Base-by-base conservation (phyloP, 2,329 filamentous ascomycete species). In the Chaetomiaceae sp. region DNA sequence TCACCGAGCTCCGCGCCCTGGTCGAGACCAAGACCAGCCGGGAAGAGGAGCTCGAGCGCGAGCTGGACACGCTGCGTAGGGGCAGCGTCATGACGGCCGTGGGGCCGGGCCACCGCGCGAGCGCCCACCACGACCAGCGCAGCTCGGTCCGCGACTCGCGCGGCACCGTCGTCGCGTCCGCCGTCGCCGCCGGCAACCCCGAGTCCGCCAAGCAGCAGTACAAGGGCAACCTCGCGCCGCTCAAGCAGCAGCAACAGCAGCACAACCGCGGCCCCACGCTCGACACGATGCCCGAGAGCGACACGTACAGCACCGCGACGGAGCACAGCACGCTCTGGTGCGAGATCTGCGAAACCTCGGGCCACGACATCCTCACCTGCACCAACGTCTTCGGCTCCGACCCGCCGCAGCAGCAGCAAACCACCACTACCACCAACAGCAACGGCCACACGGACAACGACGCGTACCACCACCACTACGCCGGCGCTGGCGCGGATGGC, bases 341-440 rank as follows among this genome's bases (percentile, higher is more conserved):
- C 67, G 93, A 97, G 68, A 93, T 97, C 52, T 97, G 91, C 68
- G 90, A 96, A 69, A 87, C 86, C 27, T 77, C 80, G 38, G 90
- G 91, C 14, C 91, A 97, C 62, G 91, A 97, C 59, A 95, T 97
- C 50, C 73, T 97, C 47, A 94, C 87, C 18, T 97, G 91, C 73
- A 89, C 86, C 43, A 91, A 88, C 65, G 93, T 95, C 83, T 91
- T 87, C 65, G 81, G 76, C 2, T 62, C 70, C 7, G 69, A 62
- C 34, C 49, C n/a, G n/a, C n/a, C n/a, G n/a, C n/a, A 34, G 44
- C 55, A 37, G 54, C 59, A 38, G 56, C 52, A 30, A n/a, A 34
- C 34, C 34, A 38, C 36, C 32, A 9, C 45, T 24, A 9, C 39
- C 29, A 24, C 56, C 48, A 64, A 61, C 3, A 61, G 61, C 51